These are phyloP conservation scores for Mycena alexandri DNA, from an alignment of 768 basidiomycete species.

Conservation along the genomic window DNA sequence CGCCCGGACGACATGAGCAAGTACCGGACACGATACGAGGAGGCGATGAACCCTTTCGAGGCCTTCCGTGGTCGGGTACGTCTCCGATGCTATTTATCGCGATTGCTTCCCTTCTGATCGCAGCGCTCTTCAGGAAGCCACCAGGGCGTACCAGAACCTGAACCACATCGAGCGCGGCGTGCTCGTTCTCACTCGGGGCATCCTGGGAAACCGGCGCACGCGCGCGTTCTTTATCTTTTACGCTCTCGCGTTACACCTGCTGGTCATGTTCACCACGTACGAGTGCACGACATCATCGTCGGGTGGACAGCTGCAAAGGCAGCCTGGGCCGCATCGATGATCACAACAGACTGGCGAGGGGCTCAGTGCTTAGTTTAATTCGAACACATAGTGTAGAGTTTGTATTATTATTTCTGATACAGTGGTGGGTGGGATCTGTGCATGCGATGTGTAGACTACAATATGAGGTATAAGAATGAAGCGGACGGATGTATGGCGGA, in stretches of 20 bases:
- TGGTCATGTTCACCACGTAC: slow-evolving; percentile 85
- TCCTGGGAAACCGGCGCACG: slow-evolving; percentile 92
- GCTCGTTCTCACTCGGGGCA: slow-evolving; percentile 84
- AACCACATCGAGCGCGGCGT: slow-evolving; percentile 94
- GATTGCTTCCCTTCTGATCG: slow-evolving; percentile 12
- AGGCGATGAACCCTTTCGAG: slow-evolving; percentile 98
- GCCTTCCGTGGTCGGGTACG: slow-evolving; percentile 94
- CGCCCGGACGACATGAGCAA: slow-evolving; percentile 82
- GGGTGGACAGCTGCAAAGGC: slow-evolving; percentile 61
- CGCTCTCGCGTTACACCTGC: slow-evolving; percentile 81
- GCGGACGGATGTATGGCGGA: background rate
- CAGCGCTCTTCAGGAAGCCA: slow-evolving; percentile 78
- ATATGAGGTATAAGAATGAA: slow-evolving; percentile 31
- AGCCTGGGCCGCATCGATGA: slow-evolving; percentile 59
- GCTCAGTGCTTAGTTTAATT: too few species aligned
- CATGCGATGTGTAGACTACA: slow-evolving; percentile 33
- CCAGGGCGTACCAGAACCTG: slow-evolving; percentile 90
- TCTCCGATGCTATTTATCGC: background rate
- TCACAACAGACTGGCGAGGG: too few species aligned
- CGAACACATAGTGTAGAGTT: slow-evolving; percentile 37
- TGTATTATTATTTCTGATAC: slow-evolving; percentile 41
- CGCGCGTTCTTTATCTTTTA: slow-evolving; percentile 92
- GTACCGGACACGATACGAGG: slow-evolving; percentile 93
- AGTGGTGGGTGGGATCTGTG: slow-evolving; percentile 40
- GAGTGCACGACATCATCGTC: slow-evolving; percentile 74